Conservation (phyloP, 805 yeast species). For the Saccharomycopsis fodiens region DNA sequence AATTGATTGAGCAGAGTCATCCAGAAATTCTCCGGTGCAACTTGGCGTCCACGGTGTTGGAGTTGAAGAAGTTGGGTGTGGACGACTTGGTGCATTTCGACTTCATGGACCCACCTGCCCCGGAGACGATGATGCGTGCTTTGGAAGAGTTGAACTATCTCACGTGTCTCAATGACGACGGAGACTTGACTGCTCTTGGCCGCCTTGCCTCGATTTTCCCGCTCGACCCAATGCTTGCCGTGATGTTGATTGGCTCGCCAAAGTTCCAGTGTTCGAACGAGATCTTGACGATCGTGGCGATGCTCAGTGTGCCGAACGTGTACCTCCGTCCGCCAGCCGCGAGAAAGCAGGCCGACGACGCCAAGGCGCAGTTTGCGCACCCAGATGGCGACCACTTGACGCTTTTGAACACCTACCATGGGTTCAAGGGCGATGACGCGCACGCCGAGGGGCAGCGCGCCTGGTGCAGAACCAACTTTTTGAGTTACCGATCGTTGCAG, state of each 20-base stretch:
- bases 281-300: slow-evolving; percentile 78
- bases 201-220: slow-evolving; percentile 90
- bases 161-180: slow-evolving; percentile 86
- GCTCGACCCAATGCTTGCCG: slow-evolving; percentile 91
- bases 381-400: slow-evolving; percentile 95
- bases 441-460: slow-evolving; percentile 43
- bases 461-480: slow-evolving; percentile 90
- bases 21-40: slow-evolving; percentile 93
- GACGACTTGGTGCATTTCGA: slow-evolving; percentile 97
- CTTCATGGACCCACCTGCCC: slow-evolving; percentile 99
- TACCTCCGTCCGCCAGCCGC: slow-evolving; percentile 89
- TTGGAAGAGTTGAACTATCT: slow-evolving; percentile 89
- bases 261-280: slow-evolving; percentile 85
- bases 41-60: slow-evolving; percentile 84
- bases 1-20: slow-evolving; percentile 88
- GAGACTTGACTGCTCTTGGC: slow-evolving; percentile 83
- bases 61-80: slow-evolving; percentile 87
- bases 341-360: slow-evolving; percentile 84
- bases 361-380: slow-evolving; percentile 80
- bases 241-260: slow-evolving; percentile 81
- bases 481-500: slow-evolving; percentile 74
- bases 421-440: slow-evolving; percentile 71
- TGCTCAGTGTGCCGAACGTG: slow-evolving; percentile 89
- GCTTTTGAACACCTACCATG: slow-evolving; percentile 78
- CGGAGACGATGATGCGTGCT: slow-evolving; percentile 99